Evolutionary conservation across 495 filamentous ascomycete species (phyloP), one percentile per base, ranked within the genome.

Genomic region (Penicillium flavigenum): DNA sequence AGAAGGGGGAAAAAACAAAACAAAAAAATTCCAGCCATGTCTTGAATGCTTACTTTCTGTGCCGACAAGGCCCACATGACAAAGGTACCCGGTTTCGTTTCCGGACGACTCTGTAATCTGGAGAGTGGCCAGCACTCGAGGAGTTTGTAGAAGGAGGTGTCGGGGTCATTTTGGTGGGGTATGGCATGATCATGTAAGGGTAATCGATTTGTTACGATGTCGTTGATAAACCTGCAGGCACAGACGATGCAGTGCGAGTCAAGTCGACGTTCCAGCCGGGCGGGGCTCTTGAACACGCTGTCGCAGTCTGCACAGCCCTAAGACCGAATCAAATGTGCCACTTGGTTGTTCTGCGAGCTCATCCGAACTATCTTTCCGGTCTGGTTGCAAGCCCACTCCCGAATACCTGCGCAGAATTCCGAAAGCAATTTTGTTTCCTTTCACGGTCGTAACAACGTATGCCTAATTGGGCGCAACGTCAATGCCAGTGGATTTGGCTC

Each of bases 1-100:
- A 76, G 31, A 66, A 69, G 74, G 9, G 11, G 8, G 10, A 4
- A 32, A 32, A 4, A 10, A 72, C 70, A 58, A 60, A 12, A 11
- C 0, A 72, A 59, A 60, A 24, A 31, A 3, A 47, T 31, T 51
- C 41, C 56, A 14, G 5, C 2, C 24, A 26, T 76, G 61, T 57
- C 43, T 20, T 26, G 59, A 57, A 29, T 45, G 65, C 89, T 81
- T 79, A 96, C 94, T 98, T 98, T 80, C 94, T 85, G 66, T 92
- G 88, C 64, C 94, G 81, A 70, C 94, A 99, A 22, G 94, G 92
- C 54, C 85, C 94, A 70, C 94, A 99, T 44, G 92, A 96, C 41
- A 99, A 79, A 31, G 94, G 94, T 16, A 99, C 89, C 55, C 94
- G 81, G 63, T 99, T 99, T 68, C 94, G 85, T 75, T 96, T 96